Evolutionary conservation across 306 rosid genomes (phyloP).

Genomic region (Lathyrus tuberosus): DNA sequence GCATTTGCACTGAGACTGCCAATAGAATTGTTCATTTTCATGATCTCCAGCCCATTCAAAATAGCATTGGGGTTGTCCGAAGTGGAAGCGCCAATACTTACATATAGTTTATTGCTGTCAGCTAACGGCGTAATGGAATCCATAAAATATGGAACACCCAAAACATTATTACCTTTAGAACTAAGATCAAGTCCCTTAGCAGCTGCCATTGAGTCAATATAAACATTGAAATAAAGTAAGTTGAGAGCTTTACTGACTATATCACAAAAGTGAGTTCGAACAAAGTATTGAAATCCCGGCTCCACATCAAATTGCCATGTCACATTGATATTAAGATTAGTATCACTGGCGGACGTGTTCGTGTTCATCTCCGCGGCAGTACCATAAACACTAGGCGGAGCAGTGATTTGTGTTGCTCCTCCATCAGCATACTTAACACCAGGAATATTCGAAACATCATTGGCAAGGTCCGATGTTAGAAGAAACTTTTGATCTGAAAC

Average conservation of each 20-base stretch:
- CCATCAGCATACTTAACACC: constrained; percentile 53
- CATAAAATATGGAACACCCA: constrained; percentile 59
- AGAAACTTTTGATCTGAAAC: constrained; percentile 59
- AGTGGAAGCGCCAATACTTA: constrained; percentile 73
- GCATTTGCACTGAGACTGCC: constrained; percentile 59
- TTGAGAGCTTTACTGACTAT: constrained; percentile 59
- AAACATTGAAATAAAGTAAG: constrained; percentile 72
- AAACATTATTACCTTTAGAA: neutral
- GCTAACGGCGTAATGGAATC: constrained; percentile 55
- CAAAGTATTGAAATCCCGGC: constrained; percentile 73
- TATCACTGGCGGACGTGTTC: neutral
- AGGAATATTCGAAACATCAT: constrained; percentile 41
- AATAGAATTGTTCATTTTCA: constrained; percentile 80
- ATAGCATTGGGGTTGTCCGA: constrained; percentile 61
- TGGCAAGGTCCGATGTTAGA: constrained; percentile 36
- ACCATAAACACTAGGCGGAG: constrained; percentile 77
- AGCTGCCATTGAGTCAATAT: constrained; percentile 57
- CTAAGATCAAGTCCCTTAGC: constrained; percentile 55
- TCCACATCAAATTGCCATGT: constrained; percentile 74
- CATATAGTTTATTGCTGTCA: constrained; percentile 42
- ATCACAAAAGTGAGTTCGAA: constrained; percentile 88
- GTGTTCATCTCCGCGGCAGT: constrained; percentile 65
- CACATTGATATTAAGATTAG: constrained; percentile 63
- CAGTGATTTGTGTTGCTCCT: constrained; percentile 55
- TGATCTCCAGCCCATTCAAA: constrained; percentile 88